phyloP scores from a whole-genome alignment of 1,284 basidiomycete genomes.

The Schizophyllum commune region DNA sequence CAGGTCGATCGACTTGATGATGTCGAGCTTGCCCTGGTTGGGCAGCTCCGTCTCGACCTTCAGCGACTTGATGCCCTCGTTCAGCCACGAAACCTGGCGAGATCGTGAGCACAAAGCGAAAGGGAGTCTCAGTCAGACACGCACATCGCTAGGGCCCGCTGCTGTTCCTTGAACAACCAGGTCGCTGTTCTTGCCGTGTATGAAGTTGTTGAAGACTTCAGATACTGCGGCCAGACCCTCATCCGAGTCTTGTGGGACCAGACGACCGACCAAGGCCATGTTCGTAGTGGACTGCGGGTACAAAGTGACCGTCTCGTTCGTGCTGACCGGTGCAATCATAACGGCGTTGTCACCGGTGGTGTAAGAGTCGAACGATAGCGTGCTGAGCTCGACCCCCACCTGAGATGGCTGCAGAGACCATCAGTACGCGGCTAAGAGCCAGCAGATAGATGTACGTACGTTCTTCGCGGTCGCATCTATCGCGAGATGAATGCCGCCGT shows the following conservation, averaged over 20 bases:
- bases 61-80: constrained; percentile 68
- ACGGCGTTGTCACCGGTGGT: constrained; percentile 30
- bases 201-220: constrained; percentile 65
- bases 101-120: background rate
- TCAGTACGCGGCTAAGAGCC: constrained; percentile 2
- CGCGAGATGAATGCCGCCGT: constrained; percentile 68
- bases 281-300: constrained; percentile 46
- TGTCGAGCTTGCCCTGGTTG: constrained; percentile 50
- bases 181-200: constrained; percentile 59
- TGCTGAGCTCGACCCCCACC: constrained; percentile 63
- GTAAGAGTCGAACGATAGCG: constrained; percentile 57
- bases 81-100: constrained; percentile 62
- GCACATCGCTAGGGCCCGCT: constrained; percentile 55
- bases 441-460: constrained; percentile 25
- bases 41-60: constrained; percentile 56
- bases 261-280: constrained; percentile 54
- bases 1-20: constrained; percentile 62
- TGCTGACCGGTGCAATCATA: constrained; percentile 54
- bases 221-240: constrained; percentile 57
- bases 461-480: constrained; percentile 57
- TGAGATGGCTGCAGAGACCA: constrained; percentile 51
- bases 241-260: constrained; percentile 51
- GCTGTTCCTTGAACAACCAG: constrained; percentile 57
- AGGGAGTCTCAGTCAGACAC: constrained; percentile 10
- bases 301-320: constrained; percentile 40